Conservation (phyloP, 331 rosid species). For the Saraca asoca region DNA sequence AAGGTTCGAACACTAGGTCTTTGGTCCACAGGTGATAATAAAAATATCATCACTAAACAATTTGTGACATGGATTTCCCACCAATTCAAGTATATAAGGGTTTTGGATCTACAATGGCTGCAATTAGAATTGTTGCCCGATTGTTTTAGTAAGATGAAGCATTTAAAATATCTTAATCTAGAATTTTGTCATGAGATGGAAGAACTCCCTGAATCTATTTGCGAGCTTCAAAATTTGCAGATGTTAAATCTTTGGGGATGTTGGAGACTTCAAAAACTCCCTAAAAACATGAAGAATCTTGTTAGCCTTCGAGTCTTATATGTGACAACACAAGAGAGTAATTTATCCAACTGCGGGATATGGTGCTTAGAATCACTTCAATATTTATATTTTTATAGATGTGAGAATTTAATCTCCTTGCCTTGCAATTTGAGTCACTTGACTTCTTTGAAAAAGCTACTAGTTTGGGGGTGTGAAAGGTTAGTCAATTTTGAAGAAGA, state of each 20-base stretch:
- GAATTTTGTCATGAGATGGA: not conserved
- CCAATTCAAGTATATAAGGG: slow-evolving; percentile 37
- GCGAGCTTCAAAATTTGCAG: slow-evolving; percentile 32
- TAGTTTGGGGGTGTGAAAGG: too few relatives aligned
- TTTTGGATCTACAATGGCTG: slow-evolving; percentile 29
- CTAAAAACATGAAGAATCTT: not conserved
- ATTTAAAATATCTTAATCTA: slow-evolving; percentile 43
- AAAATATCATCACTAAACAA: not conserved
- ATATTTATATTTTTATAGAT: not conserved
- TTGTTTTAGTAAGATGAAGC: slow-evolving; percentile 37
- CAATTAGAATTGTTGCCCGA: slow-evolving; percentile 25
- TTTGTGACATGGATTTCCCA: slow-evolving; percentile 12
- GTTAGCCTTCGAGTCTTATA: not conserved
- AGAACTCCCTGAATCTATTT: slow-evolving; percentile 39
- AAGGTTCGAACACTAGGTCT: slow-evolving; percentile 26
- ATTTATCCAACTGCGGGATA: not conserved
- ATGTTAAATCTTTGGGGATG: not conserved
- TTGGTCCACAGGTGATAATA: slow-evolving; percentile 23
- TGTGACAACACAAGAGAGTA: not conserved
- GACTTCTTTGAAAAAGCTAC: too few relatives aligned
- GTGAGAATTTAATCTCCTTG: not conserved
- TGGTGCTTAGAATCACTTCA: slow-evolving; percentile 15
- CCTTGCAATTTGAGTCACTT: too few relatives aligned
- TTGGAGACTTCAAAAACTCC: not conserved
- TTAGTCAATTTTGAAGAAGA: too few relatives aligned